Base-by-base conservation (phyloP, 2,329 filamentous ascomycete species). In the Grosmannia serpens region DNA sequence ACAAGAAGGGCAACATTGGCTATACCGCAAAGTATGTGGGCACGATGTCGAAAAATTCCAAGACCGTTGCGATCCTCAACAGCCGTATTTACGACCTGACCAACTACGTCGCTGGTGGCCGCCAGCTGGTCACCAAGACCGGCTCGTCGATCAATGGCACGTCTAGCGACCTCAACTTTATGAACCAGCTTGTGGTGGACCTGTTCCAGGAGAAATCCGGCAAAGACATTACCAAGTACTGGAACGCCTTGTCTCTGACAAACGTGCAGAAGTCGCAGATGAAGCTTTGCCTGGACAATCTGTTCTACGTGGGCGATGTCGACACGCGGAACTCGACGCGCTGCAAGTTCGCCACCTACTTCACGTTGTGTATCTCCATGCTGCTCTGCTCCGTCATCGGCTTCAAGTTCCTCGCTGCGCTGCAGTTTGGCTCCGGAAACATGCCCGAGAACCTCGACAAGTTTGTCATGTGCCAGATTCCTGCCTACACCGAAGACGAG, bases 401-500 rank as follows among this genome's bases (percentile, higher is more conserved):
- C 22, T 95, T 97, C 84, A 99, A 99, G 71, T 99, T 99, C 77
- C 80, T 97, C 64, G 95, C 95, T 35, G 94, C 94, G 9, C 79
- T 99, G 60, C 94, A 99, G 68, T 99, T 99, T 67, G 87, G 89
- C 51, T 85, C 81, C 65, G 96, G 95, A 76, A 96, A 89, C 63
- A 76, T 92, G 44, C 95, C 94, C 0, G 94, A 99, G 73, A 94
- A 96, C 69, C 82, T 99, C 33, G 94, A 99, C 74, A 99, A 99
- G 71, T 99, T 99, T 70, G 80, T 99, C 70, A 96, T 99, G 73
- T 95, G 90, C 69, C 95, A 96, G 72, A 92, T 99, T 61, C 94
- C 94, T 0, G 94, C 91, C 1, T 99, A 99, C 68, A 99, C 94
- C 0, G 94, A 99, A 76, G 94, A 97, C 69, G 95, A 99, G 71